Conservation (phyloP, 2,329 filamentous ascomycete species). For the Exophiala mesophila region DNA sequence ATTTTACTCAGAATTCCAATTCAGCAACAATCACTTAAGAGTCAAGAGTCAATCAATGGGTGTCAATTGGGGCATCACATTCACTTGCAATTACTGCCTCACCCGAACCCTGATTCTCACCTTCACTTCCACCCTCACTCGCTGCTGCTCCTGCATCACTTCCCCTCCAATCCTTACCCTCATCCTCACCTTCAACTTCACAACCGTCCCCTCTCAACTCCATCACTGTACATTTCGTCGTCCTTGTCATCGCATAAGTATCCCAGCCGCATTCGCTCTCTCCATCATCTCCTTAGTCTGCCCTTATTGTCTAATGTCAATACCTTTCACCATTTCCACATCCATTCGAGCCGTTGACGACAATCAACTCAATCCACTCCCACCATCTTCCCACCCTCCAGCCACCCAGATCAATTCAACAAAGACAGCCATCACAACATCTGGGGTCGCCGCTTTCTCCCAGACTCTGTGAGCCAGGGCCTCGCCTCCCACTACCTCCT, state of each 20-base stretch:
- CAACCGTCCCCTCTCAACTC: slow-evolving; percentile 16
- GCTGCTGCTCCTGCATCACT: not conserved
- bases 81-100: not conserved
- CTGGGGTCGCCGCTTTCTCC: too few relatives aligned
- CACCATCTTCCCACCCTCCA: not conserved
- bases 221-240: slow-evolving; percentile 14
- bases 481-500: too few relatives aligned
- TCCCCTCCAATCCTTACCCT: slow-evolving; percentile 5
- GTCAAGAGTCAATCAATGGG: slow-evolving; percentile 16
- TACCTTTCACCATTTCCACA: slow-evolving; percentile 24
- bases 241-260: slow-evolving; percentile 21
- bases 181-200: slow-evolving; percentile 5
- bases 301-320: slow-evolving; percentile 22
- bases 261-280: slow-evolving; percentile 16
- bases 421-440: too few relatives aligned
- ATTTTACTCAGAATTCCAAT: too few relatives aligned
- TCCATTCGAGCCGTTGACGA: slow-evolving; percentile 26
- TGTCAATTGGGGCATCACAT: slow-evolving; percentile 2
- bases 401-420: too few relatives aligned
- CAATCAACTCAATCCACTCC: slow-evolving; percentile 18
- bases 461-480: too few relatives aligned
- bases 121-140: slow-evolving; percentile 9
- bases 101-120: slow-evolving; percentile 3
- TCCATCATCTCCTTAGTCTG: slow-evolving; percentile 23
- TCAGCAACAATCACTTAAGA: too few relatives aligned